phyloP scores from a whole-genome alignment of 2,329 filamentous ascomycete species.

The Fusarium sp. region DNA sequence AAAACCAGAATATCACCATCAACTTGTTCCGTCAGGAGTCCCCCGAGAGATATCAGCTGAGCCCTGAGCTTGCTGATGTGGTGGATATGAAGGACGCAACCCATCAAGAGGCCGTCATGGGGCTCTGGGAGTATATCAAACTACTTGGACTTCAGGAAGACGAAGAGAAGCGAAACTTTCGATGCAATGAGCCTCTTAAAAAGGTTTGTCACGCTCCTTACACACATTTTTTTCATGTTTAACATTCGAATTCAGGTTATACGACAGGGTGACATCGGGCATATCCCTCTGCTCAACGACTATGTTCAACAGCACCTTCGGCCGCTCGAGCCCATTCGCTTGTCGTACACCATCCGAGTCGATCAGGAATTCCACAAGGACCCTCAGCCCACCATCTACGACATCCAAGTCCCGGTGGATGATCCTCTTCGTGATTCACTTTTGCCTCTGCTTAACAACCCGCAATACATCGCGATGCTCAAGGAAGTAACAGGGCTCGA shows the following conservation, averaged over 20 bases:
- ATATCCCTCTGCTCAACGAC: slow-evolving; percentile 87
- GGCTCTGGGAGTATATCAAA: slow-evolving; percentile 95
- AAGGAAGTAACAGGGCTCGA: slow-evolving; percentile 83
- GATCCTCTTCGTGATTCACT: slow-evolving; percentile 81
- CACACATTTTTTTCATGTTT: slow-evolving; percentile 32
- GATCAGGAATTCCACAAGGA: slow-evolving; percentile 84
- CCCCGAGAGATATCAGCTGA: slow-evolving; percentile 86
- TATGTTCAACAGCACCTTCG: slow-evolving; percentile 83
- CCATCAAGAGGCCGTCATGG: slow-evolving; percentile 87
- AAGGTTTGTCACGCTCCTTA: slow-evolving; percentile 67
- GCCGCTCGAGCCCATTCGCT: slow-evolving; percentile 82
- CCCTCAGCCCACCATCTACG: slow-evolving; percentile 86
- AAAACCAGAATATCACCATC: slow-evolving; percentile 91
- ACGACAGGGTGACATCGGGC: slow-evolving; percentile 78
- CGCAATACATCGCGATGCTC: slow-evolving; percentile 77
- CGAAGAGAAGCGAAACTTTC: slow-evolving; percentile 92
- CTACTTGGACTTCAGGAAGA: slow-evolving; percentile 89
- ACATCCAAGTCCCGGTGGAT: slow-evolving; percentile 86
- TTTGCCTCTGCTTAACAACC: slow-evolving; percentile 74
- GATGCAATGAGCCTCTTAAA: slow-evolving; percentile 86
- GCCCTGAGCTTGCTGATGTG: slow-evolving; percentile 82
- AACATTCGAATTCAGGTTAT: slow-evolving; percentile 70
- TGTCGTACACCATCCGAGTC: slow-evolving; percentile 93
- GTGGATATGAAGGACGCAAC: slow-evolving; percentile 90
- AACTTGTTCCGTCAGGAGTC: slow-evolving; percentile 87